Evolutionary conservation across 1,284 basidiomycete genomes (phyloP).

Genomic region (Naganishia sp.): DNA sequence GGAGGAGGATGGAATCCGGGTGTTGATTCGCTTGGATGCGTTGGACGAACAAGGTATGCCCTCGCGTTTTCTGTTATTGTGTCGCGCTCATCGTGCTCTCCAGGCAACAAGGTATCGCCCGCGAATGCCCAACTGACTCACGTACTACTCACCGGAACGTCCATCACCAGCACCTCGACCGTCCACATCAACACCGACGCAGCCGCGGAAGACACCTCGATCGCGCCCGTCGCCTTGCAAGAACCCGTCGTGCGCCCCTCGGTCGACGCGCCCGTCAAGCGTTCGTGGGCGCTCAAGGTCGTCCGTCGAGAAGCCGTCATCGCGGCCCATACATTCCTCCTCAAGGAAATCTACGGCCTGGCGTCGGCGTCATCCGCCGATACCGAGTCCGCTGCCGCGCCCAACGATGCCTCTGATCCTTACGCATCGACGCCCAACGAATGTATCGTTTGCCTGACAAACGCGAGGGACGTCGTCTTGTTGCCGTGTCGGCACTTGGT

Average conservation of each 20-base stretch:
- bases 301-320: slow-evolving; percentile 87
- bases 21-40: slow-evolving; percentile 56
- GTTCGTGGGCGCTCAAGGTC: slow-evolving; percentile 78
- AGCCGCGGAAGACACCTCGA: slow-evolving; percentile 5
- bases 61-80: slow-evolving; percentile 48
- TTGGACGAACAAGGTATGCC: slow-evolving; percentile 63
- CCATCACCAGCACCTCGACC: slow-evolving; percentile 42
- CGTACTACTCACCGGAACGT: slow-evolving; percentile 75
- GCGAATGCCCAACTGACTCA: slow-evolving; percentile 83
- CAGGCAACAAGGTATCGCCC: slow-evolving; percentile 57
- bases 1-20: slow-evolving; percentile 67
- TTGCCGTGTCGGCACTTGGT: slow-evolving; percentile 86
- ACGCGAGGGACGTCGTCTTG: slow-evolving; percentile 81
- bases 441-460: slow-evolving; percentile 81
- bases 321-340: slow-evolving; percentile 82
- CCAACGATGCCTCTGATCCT: slow-evolving; percentile 44
- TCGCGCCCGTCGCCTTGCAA: neutral
- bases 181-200: slow-evolving; percentile 39
- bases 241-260: neutral
- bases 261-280: slow-evolving; percentile 54
- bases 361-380: slow-evolving; percentile 58
- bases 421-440: slow-evolving; percentile 79
- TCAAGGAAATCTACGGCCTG: slow-evolving; percentile 88
- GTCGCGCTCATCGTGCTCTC: slow-evolving; percentile 2
- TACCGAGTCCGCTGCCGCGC: slow-evolving; percentile 50